These are phyloP conservation scores for Picea abies DNA, from an alignment of 83 land plant species.

Conservation along the genomic window DNA sequence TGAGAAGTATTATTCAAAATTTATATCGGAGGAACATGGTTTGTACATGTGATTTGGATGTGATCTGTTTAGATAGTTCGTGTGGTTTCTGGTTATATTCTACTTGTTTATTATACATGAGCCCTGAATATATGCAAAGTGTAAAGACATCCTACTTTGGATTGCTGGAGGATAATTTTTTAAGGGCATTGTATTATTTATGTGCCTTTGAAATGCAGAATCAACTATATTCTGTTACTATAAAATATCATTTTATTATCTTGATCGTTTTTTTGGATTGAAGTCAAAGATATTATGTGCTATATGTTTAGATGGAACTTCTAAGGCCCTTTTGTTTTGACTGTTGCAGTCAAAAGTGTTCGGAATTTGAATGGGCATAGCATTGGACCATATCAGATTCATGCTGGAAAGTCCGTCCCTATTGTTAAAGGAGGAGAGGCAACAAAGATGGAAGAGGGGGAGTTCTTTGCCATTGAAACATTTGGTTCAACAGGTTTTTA, in stretches of 20 bases:
- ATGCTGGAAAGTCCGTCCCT: slow-evolving; percentile 98
- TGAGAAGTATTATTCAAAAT: too few species aligned
- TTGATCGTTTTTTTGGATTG: neutral
- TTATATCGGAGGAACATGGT: neutral
- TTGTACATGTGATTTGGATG: neutral
- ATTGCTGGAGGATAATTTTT: too few species aligned
- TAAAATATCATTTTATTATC: neutral
- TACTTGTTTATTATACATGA: too few species aligned
- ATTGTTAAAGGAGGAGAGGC: slow-evolving; percentile 99
- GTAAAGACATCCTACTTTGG: too few species aligned
- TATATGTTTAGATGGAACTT: neutral
- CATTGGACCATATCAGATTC: slow-evolving; percentile 94
- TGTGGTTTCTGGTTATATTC: neutral
- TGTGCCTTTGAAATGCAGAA: neutral
- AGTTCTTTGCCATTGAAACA: slow-evolving; percentile 96
- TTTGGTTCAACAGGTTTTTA: slow-evolving; percentile 91
- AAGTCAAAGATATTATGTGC: neutral
- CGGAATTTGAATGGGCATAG: slow-evolving; percentile 98
- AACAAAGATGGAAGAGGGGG: slow-evolving; percentile 99
- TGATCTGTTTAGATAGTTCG: neutral
- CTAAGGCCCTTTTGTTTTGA: neutral
- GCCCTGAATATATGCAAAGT: too few species aligned
- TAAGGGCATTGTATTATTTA: neutral
- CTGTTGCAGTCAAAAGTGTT: slow-evolving; percentile 83
- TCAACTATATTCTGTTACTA: neutral